Conservation (phyloP, 106 monocot genomes). For the Dendrobium huoshanense region DNA sequence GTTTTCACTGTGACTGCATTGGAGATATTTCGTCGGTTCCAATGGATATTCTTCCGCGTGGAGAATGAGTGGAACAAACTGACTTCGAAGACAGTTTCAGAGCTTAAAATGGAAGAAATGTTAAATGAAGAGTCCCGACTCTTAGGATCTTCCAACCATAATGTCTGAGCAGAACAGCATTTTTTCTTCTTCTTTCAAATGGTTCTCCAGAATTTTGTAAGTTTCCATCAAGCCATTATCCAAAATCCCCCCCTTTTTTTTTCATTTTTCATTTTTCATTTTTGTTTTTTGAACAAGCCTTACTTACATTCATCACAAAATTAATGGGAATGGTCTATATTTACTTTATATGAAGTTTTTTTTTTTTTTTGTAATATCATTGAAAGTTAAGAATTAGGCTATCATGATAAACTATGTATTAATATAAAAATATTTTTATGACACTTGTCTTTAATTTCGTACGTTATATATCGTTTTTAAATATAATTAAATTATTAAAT, state of each 20-base stretch:
- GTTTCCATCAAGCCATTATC: background rate
- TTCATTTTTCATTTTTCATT: background rate
- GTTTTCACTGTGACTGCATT: slow-evolving; percentile 66
- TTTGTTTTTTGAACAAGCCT: no score
- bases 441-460: no score
- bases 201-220: background rate
- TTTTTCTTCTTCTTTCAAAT: background rate
- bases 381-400: no score
- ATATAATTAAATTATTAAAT: no score
- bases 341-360: no score
- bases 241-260: background rate
- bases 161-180: slow-evolving; percentile 19
- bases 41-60: slow-evolving; percentile 86
- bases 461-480: no score
- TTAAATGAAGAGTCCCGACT: slow-evolving; percentile 56
- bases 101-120: slow-evolving; percentile 45
- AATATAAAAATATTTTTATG: no score
- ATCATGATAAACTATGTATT: no score
- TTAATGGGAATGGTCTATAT: no score
- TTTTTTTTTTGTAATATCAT: no score
- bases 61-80: slow-evolving; percentile 99
- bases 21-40: slow-evolving; percentile 72
- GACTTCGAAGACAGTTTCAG: slow-evolving; percentile 36
- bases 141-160: slow-evolving; percentile 37
- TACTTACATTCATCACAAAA: no score